phyloP scores from a whole-genome alignment of 148 eudicot species.

The Nepenthes mirabilis region DNA sequence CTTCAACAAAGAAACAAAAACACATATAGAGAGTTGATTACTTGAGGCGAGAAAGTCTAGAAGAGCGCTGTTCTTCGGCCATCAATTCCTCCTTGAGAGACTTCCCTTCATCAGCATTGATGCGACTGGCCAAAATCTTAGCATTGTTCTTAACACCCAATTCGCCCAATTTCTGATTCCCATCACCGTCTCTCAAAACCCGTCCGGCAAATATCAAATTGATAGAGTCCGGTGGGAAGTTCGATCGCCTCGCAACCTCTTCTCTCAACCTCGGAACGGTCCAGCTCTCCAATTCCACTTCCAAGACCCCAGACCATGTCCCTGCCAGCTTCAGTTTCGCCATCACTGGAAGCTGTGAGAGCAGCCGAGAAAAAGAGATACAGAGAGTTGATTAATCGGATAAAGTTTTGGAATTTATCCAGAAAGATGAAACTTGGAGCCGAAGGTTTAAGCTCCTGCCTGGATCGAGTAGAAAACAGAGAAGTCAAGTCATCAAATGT shows the following conservation, averaged over 20 bases:
- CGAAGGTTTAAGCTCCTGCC: no score
- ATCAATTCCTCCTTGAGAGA: conserved; percentile 29
- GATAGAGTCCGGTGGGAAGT: conserved; percentile 19
- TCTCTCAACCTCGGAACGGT: conserved; percentile 51
- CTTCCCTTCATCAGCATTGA: conserved; percentile 32
- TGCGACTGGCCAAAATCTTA: conserved; percentile 48
- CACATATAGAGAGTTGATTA: conserved; percentile 3
- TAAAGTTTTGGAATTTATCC: no score
- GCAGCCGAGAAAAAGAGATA: conserved; percentile 1
- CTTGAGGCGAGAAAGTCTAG: conserved; percentile 59
- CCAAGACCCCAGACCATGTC: conserved; percentile 66
- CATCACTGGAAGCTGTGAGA: not conserved
- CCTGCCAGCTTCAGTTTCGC: conserved; percentile 74
- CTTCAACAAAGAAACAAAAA: not conserved
- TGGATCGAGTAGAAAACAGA: no score
- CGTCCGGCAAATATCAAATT: conserved; percentile 72
- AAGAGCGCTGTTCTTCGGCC: conserved; percentile 63
- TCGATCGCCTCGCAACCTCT: conserved; percentile 41
- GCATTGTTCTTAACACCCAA: conserved; percentile 60
- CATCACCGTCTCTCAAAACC: conserved; percentile 45
- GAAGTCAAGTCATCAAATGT: no score
- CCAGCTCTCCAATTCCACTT: conserved; percentile 50
- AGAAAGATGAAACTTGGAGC: no score
- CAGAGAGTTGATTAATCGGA: not conserved
- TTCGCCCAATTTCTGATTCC: conserved; percentile 26